Evolutionary conservation across 306 rosid species (phyloP), one percentile per base, ranked within the genome.

Genomic region (Dalbergia oliveri): DNA sequence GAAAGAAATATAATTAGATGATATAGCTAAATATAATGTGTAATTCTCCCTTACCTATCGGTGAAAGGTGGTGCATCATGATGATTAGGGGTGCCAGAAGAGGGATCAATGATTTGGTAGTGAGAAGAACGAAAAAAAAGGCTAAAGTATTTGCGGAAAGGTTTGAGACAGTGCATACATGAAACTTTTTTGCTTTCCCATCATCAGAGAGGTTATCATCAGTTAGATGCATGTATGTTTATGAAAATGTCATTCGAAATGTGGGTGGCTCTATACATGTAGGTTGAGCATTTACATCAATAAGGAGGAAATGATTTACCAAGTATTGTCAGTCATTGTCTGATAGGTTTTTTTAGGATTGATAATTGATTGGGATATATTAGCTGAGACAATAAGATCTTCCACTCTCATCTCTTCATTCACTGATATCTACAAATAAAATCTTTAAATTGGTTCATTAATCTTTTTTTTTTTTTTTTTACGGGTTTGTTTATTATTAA

Each of bases 61-160:
- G 58, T 60, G 69, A 73, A 69, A 56, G 82, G 69, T 72, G 83
- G 68, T 51, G 86, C 65, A 75, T 66, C 74, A 21, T 33, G 53
- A 47, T 47, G 53, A 47, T 50, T 16, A 34, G 35, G 50, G 3
- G 9, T 4, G 3, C 3, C 6, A 63, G 15, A 5, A 41, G 41
- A 9, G 49, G 1, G 10, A 47, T 43, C 47, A 43, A 6, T 16
- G 31, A 58, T 60, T 45, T 57, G 43, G 23, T 50, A 39, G 69
- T 34, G 18, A 37, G 41, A 0, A 37, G 41, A 37, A 26, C 31
- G 1, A 1, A 1, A 35, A 37, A 37, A 37, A 37, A 4, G 41
- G 41, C 41, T 37, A 5, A 5, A 37, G 41, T 43, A 43, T 43
- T 6, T 11, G 47, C 3, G 41, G 41, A 37, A 37, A 37, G 31